Conservation (phyloP, 73 alveolate species). For the Paramecium caudatum region DNA sequence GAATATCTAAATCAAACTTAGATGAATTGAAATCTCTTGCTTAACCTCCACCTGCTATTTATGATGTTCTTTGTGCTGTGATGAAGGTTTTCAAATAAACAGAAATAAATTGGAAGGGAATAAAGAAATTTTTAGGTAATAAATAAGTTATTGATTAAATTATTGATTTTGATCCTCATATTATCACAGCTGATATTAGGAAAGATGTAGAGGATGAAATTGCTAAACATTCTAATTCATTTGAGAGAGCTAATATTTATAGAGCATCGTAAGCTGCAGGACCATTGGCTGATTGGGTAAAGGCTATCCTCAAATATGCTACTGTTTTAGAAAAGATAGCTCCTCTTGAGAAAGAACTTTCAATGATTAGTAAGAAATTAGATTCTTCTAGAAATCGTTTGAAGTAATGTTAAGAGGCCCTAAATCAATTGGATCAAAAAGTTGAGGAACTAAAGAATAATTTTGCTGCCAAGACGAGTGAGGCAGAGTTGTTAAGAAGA, state of each 20-base stretch:
- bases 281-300: slow-evolving; percentile 99
- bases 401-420: slow-evolving; percentile 89
- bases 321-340: slow-evolving; percentile 96
- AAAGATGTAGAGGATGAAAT: slow-evolving; percentile 88
- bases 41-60: slow-evolving; percentile 98
- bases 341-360: slow-evolving; percentile 96
- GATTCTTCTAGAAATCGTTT: slow-evolving; percentile 90
- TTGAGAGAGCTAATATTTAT: slow-evolving; percentile 86
- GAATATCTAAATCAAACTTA: slow-evolving; percentile 89
- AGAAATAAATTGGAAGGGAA: slow-evolving; percentile 94
- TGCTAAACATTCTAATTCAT: slow-evolving; percentile 83
- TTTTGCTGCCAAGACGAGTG: slow-evolving; percentile 95
- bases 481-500: slow-evolving; percentile 91
- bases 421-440: slow-evolving; percentile 89
- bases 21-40: slow-evolving; percentile 92
- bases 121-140: slow-evolving; percentile 94
- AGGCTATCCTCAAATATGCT: slow-evolving; percentile 96
- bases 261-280: slow-evolving; percentile 96
- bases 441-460: slow-evolving; percentile 91
- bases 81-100: slow-evolving; percentile 92
- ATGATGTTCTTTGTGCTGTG: slow-evolving; percentile 96
- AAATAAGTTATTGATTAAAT: slow-evolving; percentile 91
- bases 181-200: slow-evolving; percentile 88
- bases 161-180: slow-evolving; percentile 94
- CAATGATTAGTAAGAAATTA: slow-evolving; percentile 88